Conservation (phyloP, 495 filamentous ascomycete species). For the Physcia stellaris region DNA sequence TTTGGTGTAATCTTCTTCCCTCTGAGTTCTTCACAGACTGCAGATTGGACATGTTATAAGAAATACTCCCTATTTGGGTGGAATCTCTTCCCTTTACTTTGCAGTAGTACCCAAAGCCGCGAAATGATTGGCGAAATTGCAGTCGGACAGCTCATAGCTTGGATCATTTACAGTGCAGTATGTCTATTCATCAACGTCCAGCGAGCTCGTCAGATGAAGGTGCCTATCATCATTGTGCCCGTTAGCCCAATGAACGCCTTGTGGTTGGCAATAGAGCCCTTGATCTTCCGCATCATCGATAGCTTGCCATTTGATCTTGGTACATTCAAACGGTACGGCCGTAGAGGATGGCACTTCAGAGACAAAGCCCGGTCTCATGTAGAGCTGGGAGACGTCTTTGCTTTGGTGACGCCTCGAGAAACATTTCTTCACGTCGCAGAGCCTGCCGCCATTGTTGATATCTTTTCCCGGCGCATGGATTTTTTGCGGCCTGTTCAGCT, state of each 20-base stretch:
- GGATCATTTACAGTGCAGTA: not conserved
- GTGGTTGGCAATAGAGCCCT: conserved; percentile 15
- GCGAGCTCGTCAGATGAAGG: not conserved
- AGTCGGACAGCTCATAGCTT: too few relatives aligned
- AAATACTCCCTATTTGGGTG: too few relatives aligned
- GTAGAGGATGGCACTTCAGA: conserved; percentile 5
- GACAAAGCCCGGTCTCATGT: conserved; percentile 2
- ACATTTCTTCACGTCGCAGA: conserved; percentile 1
- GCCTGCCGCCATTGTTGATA: not conserved
- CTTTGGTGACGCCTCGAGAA: conserved; percentile 3
- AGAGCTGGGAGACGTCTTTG: conserved; percentile 1
- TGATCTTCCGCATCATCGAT: conserved; percentile 4
- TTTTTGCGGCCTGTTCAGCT: conserved; percentile 4
- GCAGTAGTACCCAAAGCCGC: too few relatives aligned
- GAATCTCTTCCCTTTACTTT: too few relatives aligned
- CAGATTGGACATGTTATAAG: too few relatives aligned
- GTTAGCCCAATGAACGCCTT: conserved; percentile 18
- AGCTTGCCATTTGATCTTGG: not conserved
- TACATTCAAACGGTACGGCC: not conserved
- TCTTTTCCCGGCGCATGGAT: conserved; percentile 4
- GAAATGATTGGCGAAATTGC: too few relatives aligned
- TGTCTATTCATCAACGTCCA: conserved; percentile 2
- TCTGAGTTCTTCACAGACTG: too few relatives aligned
- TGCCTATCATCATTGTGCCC: conserved; percentile 13
- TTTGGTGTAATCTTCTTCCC: too few relatives aligned